Evolutionary conservation across 2,329 filamentous ascomycete genomes (phyloP).

Genomic region (Colletotrichum sojae): DNA sequence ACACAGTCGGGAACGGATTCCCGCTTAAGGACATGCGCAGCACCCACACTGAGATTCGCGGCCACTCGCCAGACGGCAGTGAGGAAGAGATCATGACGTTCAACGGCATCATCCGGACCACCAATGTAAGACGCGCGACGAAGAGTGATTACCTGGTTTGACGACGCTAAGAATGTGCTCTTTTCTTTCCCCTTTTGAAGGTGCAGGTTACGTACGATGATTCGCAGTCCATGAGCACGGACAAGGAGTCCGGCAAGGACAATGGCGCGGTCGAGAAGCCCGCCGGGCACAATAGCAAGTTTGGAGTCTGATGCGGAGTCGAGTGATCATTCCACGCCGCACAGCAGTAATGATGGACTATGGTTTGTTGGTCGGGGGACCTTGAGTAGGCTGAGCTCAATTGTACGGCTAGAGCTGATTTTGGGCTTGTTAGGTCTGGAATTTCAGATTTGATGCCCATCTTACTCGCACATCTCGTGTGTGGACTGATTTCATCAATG

Average conservation of each 20-base stretch:
- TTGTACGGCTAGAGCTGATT: too few relatives aligned
- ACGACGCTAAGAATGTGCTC: too few relatives aligned
- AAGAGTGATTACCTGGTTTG: too few relatives aligned
- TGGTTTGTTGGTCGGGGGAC: too few relatives aligned
- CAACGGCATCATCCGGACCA: slow-evolving; percentile 53
- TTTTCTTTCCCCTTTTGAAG: not conserved
- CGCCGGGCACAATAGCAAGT: slow-evolving; percentile 1
- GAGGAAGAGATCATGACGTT: slow-evolving; percentile 60
- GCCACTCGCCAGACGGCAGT: slow-evolving; percentile 50
- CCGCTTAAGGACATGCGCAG: slow-evolving; percentile 43
- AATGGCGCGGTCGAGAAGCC: not conserved
- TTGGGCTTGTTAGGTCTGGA: too few relatives aligned
- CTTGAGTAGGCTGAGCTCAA: too few relatives aligned
- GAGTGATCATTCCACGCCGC: too few relatives aligned
- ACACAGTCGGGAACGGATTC: slow-evolving; percentile 5
- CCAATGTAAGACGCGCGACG: slow-evolving; percentile 14
- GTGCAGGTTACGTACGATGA: slow-evolving; percentile 27
- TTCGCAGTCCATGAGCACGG: slow-evolving; percentile 13
- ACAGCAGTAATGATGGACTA: too few relatives aligned
- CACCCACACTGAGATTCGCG: slow-evolving; percentile 52
- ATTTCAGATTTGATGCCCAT: too few relatives aligned
- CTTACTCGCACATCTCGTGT: too few relatives aligned
- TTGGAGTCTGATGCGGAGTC: not conserved
- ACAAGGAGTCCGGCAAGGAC: slow-evolving; percentile 10
- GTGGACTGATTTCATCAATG: too few relatives aligned